These are phyloP conservation scores for Cnidoscolus chayamansa DNA, from an alignment of 441 rosid species.

Conservation along the genomic window DNA sequence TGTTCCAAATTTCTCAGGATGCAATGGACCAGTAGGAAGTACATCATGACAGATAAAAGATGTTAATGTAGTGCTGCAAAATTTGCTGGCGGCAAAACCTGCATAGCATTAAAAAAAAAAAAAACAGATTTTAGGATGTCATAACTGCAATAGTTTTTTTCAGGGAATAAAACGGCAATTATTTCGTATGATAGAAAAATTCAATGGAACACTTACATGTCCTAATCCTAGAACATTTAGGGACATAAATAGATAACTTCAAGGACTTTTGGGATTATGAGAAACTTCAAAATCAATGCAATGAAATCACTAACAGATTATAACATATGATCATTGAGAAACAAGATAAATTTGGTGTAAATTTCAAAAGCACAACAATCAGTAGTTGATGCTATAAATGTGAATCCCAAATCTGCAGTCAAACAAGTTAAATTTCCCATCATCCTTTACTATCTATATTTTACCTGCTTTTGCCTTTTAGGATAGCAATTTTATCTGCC, in stretches of 20 bases:
- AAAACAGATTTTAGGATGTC: background rate
- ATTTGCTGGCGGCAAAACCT: conserved; percentile 31
- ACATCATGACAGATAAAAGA: conserved; percentile 50
- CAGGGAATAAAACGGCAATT: background rate
- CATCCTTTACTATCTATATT: background rate
- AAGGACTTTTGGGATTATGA: background rate
- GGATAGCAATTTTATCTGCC: background rate
- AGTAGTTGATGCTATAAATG: background rate
- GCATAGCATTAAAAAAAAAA: conserved; percentile 18
- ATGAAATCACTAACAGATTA: background rate
- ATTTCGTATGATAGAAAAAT: background rate
- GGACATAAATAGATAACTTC: background rate
- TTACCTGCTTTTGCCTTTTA: background rate
- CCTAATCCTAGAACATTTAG: background rate
- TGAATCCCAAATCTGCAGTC: background rate
- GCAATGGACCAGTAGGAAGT: conserved; percentile 27
- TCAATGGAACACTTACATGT: background rate
- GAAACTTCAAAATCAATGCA: background rate
- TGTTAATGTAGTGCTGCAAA: conserved; percentile 33
- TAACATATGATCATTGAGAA: background rate
- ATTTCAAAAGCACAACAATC: background rate
- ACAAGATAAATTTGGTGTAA: background rate
- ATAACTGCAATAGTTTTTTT: background rate
- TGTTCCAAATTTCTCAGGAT: conserved; percentile 35
- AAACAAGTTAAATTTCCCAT: background rate